Base-by-base conservation (phyloP, 2,329 filamentous ascomycete genomes). In the Nothomitra cinnamomea region DNA sequence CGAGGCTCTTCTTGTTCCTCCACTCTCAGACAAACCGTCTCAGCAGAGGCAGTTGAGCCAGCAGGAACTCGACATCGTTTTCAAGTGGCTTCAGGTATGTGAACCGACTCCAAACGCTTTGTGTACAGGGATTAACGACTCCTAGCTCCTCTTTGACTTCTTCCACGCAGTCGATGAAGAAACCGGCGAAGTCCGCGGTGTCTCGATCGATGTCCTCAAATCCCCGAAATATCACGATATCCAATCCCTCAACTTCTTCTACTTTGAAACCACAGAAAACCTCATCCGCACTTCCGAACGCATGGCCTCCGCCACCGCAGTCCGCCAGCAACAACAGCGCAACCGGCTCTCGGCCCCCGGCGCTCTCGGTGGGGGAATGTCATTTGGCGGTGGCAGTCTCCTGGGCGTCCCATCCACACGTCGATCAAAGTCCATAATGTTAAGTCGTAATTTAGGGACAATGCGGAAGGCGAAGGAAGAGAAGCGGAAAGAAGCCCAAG, bases 201-300 rank as follows among this genome's bases (percentile, higher is more conserved):
- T 98, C 2, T 85, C 89, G 0, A 79, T 87, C 45, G 89, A 95
- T 66, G 82, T 95, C 32, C 77, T 98, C 64, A 95, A 94, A 69
- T 94, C 87, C 59, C 87, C 90, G 64, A 98, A 98, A 76, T 98
- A 95, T 73, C 89, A 95, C 72, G 92, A 98, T 67, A 79, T 98
- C 53, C 87, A 92, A 59, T 90, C 87, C 57, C 78, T 98, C 58
- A 94, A 95, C 71, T 98, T 96, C 75, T 98, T 96, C 74, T 98
- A 98, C 72, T 94, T 92, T 64, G 89, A 96, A 62, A 78, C 84
- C 32, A 94, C 88, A 1, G 86, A 94, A 57, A 89, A 85, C 61
- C 77, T 98, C 12, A 87, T 96, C 61, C 84, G 90, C 51, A 94
- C 87, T n/a, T 95, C 87, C 2, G 92, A 98, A 68, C 80, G 87